A percentile compares a stretch with the other conserved stretches of the same genome.
Conservation (phyloP, 2,329 filamentous ascomycete genomes). For the Venturia carpophila region DNA sequence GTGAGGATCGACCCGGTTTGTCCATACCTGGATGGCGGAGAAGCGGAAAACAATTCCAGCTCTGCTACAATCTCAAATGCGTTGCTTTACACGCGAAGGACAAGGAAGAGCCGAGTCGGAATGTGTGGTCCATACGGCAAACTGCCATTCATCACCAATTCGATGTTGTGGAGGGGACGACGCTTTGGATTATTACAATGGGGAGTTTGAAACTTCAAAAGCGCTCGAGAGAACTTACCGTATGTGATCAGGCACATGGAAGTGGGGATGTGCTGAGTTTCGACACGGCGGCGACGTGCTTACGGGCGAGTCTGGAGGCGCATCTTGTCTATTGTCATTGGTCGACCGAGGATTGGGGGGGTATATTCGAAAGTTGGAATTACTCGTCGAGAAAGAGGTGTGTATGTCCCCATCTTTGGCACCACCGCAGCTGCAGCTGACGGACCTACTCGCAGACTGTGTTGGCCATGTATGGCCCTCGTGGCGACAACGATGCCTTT, state of each 20-base stretch:
- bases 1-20: constrained; percentile 19
- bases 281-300: constrained; percentile 27
- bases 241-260: constrained; percentile 26
- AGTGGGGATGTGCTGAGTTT: constrained; percentile 30
- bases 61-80: constrained; percentile 32
- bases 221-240: constrained; percentile 28
- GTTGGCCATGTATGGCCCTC: not conserved
- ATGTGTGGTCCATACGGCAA: constrained; percentile 33
- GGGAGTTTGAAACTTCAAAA: constrained; percentile 25
- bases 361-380: constrained; percentile 36
- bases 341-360: constrained; percentile 38
- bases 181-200: constrained; percentile 38
- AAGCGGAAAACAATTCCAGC: constrained; percentile 31
- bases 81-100: constrained; percentile 22
- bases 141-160: constrained; percentile 36
- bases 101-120: constrained; percentile 20
- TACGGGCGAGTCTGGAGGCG: constrained; percentile 31
- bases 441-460: not conserved
- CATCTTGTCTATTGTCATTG: constrained; percentile 36
- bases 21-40: constrained; percentile 25
- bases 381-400: constrained; percentile 28
- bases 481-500: constrained; percentile 8
- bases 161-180: constrained; percentile 30
- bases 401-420: not conserved
- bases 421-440: not conserved